Conservation (phyloP, 352 stramenopile species). For the Phytophthora tubulina region DNA sequence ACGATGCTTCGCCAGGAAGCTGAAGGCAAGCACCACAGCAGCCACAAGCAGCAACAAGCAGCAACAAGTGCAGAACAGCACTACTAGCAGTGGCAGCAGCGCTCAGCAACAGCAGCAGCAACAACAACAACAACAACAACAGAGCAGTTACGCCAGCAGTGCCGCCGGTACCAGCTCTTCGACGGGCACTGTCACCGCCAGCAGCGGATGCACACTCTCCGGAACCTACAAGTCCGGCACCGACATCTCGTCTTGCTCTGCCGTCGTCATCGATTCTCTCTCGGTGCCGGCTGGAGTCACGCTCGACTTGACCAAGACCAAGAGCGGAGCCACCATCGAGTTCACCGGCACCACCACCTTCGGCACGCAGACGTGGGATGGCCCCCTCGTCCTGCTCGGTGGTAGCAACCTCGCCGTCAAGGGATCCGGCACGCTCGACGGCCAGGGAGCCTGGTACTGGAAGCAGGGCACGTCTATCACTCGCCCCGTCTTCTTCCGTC, state of each 20-base stretch:
- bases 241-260: constrained; percentile 37
- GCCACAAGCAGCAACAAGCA: background rate
- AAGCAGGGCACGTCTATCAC: constrained; percentile 35
- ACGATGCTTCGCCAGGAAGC: background rate
- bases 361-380: constrained; percentile 38
- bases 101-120: background rate
- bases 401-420: constrained; percentile 28
- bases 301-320: constrained; percentile 39
- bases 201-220: constrained; percentile 31
- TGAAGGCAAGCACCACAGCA: constrained; percentile 1
- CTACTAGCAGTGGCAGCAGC: background rate
- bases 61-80: background rate
- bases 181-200: background rate
- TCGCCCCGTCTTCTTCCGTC: constrained; percentile 22
- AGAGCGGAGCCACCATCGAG: constrained; percentile 38
- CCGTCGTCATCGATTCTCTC: constrained; percentile 31
- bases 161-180: background rate
- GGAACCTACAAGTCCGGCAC: constrained; percentile 37
- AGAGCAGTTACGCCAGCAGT: background rate
- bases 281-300: constrained; percentile 20
- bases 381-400: constrained; percentile 37
- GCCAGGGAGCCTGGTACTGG: constrained; percentile 50
- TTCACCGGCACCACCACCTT: constrained; percentile 48
- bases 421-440: constrained; percentile 40
- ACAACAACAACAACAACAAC: background rate